phyloP scores from a whole-genome alignment of 1,284 basidiomycete species.

The Ustanciosporium gigantosporum region DNA sequence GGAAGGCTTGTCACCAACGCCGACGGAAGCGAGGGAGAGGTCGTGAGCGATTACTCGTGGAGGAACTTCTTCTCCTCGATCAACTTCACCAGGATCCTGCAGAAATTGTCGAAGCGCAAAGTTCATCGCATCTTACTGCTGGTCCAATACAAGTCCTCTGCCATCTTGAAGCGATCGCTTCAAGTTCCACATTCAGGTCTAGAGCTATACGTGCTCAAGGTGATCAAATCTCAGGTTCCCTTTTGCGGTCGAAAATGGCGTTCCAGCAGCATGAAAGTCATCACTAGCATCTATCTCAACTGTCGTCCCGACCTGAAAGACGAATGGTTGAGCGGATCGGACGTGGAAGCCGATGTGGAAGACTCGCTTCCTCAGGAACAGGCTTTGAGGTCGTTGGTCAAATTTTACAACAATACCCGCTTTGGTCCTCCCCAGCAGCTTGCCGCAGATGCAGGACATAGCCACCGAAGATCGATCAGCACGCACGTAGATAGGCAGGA shows the following conservation, averaged over 20 bases:
- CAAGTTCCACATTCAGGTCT: conserved; percentile 91
- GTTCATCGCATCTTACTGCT: conserved; percentile 93
- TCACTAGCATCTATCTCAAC: conserved; percentile 96
- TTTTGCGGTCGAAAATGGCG: conserved; percentile 98
- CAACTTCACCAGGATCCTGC: conserved; percentile 97
- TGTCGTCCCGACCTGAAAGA: conserved; percentile 94
- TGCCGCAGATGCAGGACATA: conserved; percentile 28
- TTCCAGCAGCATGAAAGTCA: conserved; percentile 99
- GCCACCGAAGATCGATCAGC: conserved; percentile 41
- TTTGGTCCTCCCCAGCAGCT: conserved; percentile 30
- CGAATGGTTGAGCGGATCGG: conserved; percentile 93
- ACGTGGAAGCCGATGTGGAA: conserved; percentile 84
- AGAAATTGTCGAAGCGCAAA: conserved; percentile 92
- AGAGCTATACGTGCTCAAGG: conserved; percentile 93
- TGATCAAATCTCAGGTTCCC: conserved; percentile 98
- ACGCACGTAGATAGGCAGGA: conserved; percentile 22
- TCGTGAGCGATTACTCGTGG: conserved; percentile 94
- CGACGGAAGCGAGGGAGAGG: conserved; percentile 66
- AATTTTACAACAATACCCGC: conserved; percentile 71
- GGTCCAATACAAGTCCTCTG: conserved; percentile 97
- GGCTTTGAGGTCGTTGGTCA: conserved; percentile 88
- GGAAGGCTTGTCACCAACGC: conserved; percentile 23
- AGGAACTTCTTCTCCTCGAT: conserved; percentile 97
- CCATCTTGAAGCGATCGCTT: conserved; percentile 81
- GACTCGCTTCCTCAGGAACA: conserved; percentile 83